These are phyloP conservation scores for Yamadazyma membranifaciens DNA, from an alignment of 1,139 yeast species.

Conservation along the genomic window DNA sequence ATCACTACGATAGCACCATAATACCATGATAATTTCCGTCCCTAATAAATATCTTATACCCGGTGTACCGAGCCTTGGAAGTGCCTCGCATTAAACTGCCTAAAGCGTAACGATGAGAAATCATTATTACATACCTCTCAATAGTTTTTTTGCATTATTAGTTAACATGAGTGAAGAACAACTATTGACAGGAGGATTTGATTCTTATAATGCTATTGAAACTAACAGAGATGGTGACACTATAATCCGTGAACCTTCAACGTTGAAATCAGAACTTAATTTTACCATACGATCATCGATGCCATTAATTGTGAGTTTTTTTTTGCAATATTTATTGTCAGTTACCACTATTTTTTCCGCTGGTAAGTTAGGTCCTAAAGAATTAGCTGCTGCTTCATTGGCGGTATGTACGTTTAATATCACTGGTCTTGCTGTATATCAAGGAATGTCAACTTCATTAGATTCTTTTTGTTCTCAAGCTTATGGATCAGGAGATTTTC, in stretches of 20 bases:
- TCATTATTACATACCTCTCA: no score
- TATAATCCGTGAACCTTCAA: constrained; percentile 3
- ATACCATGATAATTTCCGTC: no score
- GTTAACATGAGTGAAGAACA: constrained; percentile 29
- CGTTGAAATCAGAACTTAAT: constrained; percentile 22
- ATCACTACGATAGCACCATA: neutral
- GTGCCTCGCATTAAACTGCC: neutral
- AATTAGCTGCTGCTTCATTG: constrained; percentile 49
- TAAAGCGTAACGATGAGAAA: neutral
- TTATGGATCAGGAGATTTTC: constrained; percentile 35
- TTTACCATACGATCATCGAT: constrained; percentile 36
- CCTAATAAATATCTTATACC: no score
- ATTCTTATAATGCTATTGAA: constrained; percentile 15
- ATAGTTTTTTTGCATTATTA: no score
- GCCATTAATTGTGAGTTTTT: constrained; percentile 48
- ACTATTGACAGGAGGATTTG: constrained; percentile 27
- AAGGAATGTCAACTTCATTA: constrained; percentile 55
- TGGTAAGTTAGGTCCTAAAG: constrained; percentile 46
- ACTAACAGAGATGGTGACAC: constrained; percentile 6
- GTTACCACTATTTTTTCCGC: constrained; percentile 49
- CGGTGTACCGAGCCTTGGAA: neutral
- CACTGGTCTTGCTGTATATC: constrained; percentile 46
- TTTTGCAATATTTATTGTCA: constrained; percentile 48
- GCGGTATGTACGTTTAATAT: constrained; percentile 51
- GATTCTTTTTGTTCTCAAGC: constrained; percentile 58